phyloP scores from a whole-genome alignment of 2,329 filamentous ascomycete species.

The Fusarium camptoceras region DNA sequence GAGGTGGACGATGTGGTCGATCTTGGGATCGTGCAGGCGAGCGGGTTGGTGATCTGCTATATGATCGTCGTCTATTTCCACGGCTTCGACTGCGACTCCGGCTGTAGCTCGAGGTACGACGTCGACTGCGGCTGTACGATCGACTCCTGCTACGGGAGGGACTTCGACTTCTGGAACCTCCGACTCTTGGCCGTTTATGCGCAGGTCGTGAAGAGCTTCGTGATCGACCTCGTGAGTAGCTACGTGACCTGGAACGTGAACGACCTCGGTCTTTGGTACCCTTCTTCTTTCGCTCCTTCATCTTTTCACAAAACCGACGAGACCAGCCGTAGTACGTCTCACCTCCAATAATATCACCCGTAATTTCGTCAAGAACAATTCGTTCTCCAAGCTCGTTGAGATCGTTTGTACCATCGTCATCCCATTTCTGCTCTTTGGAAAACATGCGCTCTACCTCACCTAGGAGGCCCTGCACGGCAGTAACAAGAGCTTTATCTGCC shows the following conservation, averaged over 20 bases:
- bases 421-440: slow-evolving; percentile 60
- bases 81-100: slow-evolving; percentile 49
- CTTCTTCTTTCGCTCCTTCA: slow-evolving; percentile 69
- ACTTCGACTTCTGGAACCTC: slow-evolving; percentile 40
- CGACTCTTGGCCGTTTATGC: slow-evolving; percentile 48
- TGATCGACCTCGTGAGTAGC: slow-evolving; percentile 47
- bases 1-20: slow-evolving; percentile 38
- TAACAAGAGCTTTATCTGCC: slow-evolving; percentile 72
- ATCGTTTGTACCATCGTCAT: slow-evolving; percentile 66
- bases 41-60: slow-evolving; percentile 46
- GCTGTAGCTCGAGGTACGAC: slow-evolving; percentile 47
- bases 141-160: slow-evolving; percentile 45
- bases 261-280: slow-evolving; percentile 45
- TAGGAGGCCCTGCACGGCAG: slow-evolving; percentile 77
- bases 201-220: slow-evolving; percentile 49
- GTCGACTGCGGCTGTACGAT: slow-evolving; percentile 46
- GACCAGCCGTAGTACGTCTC: slow-evolving; percentile 94
- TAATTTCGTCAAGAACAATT: slow-evolving; percentile 73
- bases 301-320: slow-evolving; percentile 80
- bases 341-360: slow-evolving; percentile 71
- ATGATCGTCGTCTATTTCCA: slow-evolving; percentile 35
- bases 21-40: slow-evolving; percentile 34
- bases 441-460: slow-evolving; percentile 77
- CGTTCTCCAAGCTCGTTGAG: slow-evolving; percentile 81
- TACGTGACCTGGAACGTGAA: slow-evolving; percentile 50